phyloP scores from a whole-genome alignment of 345 rosid genomes.

The Bruguiera sexangula region DNA sequence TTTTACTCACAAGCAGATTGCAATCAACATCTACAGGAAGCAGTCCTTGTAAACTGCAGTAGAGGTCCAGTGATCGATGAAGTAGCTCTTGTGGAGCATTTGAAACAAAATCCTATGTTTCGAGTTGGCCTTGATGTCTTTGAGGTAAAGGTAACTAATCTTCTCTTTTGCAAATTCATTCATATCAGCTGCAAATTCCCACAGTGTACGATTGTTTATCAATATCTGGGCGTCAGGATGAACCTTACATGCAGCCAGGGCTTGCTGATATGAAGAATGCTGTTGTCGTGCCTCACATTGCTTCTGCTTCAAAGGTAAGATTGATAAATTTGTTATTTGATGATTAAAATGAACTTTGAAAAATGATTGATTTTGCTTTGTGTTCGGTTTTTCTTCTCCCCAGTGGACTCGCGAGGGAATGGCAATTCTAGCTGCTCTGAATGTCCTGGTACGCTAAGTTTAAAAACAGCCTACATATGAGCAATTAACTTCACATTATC shows the following conservation, averaged over 20 bases:
- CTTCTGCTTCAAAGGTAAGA: constrained; percentile 94
- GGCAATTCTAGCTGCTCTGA: constrained; percentile 92
- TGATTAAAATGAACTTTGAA: neutral
- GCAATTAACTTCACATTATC: neutral
- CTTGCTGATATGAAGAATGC: constrained; percentile 93
- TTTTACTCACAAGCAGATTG: neutral
- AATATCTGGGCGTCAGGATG: constrained; percentile 50
- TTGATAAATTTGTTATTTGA: neutral
- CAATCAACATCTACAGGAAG: constrained; percentile 52
- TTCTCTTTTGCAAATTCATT: constrained; percentile 2
- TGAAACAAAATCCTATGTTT: constrained; percentile 85
- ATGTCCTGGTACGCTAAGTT: constrained; percentile 61
- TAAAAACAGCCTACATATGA: neutral
- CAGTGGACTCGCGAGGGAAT: constrained; percentile 99
- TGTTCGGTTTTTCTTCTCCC: constrained; percentile 6
- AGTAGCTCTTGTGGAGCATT: constrained; percentile 84
- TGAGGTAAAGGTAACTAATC: constrained; percentile 46
- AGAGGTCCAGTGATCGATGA: constrained; percentile 94
- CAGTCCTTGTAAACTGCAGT: constrained; percentile 90
- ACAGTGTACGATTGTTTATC: neutral
- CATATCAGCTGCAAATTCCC: neutral
- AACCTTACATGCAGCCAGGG: constrained; percentile 96
- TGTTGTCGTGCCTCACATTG: constrained; percentile 85
- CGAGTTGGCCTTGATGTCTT: constrained; percentile 98
- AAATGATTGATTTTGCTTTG: neutral